Evolutionary conservation across 352 stramenopile genomes (phyloP).

Genomic region (Phytophthora foliorum): DNA sequence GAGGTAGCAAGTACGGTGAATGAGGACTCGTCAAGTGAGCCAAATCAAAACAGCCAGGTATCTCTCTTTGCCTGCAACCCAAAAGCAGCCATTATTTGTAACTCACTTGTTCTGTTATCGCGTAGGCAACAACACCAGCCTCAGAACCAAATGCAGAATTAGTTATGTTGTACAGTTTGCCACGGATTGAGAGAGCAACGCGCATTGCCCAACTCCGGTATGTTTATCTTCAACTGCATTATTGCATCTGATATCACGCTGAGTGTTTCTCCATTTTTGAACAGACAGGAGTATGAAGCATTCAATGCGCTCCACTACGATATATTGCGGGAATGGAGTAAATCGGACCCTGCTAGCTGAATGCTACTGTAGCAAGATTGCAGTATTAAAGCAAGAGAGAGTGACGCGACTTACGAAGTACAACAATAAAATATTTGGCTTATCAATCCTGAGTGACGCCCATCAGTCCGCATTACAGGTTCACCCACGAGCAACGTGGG

Average conservation of each 20-base stretch:
- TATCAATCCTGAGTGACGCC: background rate
- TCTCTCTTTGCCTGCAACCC: background rate
- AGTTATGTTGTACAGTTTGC: constrained; percentile 27
- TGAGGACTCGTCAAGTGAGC: constrained; percentile 5
- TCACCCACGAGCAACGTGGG: background rate
- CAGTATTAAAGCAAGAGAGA: background rate
- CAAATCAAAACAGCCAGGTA: constrained; percentile 28
- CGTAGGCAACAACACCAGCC: constrained; percentile 8
- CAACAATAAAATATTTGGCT: constrained; percentile 18
- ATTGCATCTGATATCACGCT: background rate
- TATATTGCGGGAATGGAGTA: constrained; percentile 61
- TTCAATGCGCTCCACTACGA: constrained; percentile 61
- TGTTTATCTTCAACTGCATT: background rate
- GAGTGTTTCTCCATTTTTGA: background rate
- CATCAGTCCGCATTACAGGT: background rate
- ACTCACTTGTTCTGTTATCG: constrained; percentile 4
- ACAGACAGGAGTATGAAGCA: constrained; percentile 54
- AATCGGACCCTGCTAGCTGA: constrained; percentile 32
- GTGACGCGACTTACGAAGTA: background rate
- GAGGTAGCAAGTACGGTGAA: background rate
- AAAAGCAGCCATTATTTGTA: constrained; percentile 8
- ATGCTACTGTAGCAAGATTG: background rate
- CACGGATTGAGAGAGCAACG: constrained; percentile 41
- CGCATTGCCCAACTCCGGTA: constrained; percentile 44
- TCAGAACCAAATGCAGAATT: constrained; percentile 13